Percentiles rank a stretch among this genome's conserved stretches.
Evolutionary conservation across 768 basidiomycete genomes (phyloP).

Genomic region (Podaxis sp.): DNA sequence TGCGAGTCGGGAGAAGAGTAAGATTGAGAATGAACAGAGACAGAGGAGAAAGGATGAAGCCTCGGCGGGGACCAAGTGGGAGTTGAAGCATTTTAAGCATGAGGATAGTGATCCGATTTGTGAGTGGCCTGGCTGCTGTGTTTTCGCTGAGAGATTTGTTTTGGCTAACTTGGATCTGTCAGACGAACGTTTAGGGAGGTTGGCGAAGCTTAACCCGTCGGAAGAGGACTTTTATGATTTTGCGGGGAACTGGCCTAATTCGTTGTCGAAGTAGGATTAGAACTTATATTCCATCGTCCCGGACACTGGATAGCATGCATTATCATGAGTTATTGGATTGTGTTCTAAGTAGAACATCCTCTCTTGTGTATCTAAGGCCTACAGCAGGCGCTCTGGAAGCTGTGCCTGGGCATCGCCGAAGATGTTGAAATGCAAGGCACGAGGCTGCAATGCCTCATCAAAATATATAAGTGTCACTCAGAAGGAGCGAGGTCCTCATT

Average conservation of each 20-base stretch:
- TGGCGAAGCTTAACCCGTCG: conserved; percentile 62
- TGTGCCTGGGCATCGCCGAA: neutral
- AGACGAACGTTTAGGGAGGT: conserved; percentile 68
- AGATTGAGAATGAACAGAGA: conserved; percentile 96
- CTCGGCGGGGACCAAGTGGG: conserved; percentile 71
- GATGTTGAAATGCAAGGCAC: too few relatives aligned
- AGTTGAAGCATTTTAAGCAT: conserved; percentile 73
- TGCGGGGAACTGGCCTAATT: conserved; percentile 55
- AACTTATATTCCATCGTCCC: neutral
- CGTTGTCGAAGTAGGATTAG: neutral
- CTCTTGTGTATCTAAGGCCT: neutral
- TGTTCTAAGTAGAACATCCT: neutral
- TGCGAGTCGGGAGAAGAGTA: conserved; percentile 85
- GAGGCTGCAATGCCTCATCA: too few relatives aligned
- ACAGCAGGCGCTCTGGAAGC: neutral
- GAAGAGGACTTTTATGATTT: conserved; percentile 80
- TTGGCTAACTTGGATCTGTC: conserved; percentile 8
- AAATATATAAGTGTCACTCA: too few relatives aligned
- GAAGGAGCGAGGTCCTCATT: too few relatives aligned
- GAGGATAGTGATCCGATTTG: conserved; percentile 73
- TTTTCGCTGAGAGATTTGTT: neutral
- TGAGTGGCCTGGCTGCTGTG: conserved; percentile 33
- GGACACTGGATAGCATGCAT: neutral
- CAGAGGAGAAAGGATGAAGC: conserved; percentile 83
- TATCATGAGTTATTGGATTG: neutral